Evolutionary conservation across 768 basidiomycete species (phyloP).

Genomic region (Pulveroboletus frians): DNA sequence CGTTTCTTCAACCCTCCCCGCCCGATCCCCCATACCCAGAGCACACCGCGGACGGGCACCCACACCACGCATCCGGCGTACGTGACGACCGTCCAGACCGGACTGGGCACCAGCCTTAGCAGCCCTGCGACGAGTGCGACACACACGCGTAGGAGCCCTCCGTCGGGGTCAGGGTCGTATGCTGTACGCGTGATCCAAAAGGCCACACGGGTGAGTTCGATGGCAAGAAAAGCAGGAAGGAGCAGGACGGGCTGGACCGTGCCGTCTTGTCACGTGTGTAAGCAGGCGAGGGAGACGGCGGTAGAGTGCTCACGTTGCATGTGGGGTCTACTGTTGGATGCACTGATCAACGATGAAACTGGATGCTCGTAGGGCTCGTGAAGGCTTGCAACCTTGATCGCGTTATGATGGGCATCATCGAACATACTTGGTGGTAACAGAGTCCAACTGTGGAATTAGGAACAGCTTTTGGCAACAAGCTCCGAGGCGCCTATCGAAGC

Average conservation of each 20-base stretch:
- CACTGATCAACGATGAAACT: neutral
- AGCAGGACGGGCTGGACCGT: conserved; percentile 10
- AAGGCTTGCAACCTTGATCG: neutral
- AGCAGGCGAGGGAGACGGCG: neutral
- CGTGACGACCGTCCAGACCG: neutral
- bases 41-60: neutral
- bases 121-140: neutral
- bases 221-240: conserved; percentile 4
- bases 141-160: neutral
- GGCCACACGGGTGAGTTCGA: conserved; percentile 4
- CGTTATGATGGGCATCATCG: neutral
- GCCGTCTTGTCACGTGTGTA: neutral
- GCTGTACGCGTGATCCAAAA: conserved; percentile 2
- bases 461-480: neutral
- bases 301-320: neutral
- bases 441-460: neutral
- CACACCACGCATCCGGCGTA: neutral
- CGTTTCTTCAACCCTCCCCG: neutral
- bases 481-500: conserved; percentile 2
- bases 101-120: conserved; percentile 1
- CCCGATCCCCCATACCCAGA: conserved; percentile 18
- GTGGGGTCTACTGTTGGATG: too few relatives aligned
- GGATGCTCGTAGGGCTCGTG: neutral
- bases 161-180: neutral
- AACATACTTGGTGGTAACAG: neutral